Evolutionary conservation across 495 filamentous ascomycete genomes (phyloP), one percentile per base, ranked within the genome.

Genomic region (Friedmanniomyces endolithicus): DNA sequence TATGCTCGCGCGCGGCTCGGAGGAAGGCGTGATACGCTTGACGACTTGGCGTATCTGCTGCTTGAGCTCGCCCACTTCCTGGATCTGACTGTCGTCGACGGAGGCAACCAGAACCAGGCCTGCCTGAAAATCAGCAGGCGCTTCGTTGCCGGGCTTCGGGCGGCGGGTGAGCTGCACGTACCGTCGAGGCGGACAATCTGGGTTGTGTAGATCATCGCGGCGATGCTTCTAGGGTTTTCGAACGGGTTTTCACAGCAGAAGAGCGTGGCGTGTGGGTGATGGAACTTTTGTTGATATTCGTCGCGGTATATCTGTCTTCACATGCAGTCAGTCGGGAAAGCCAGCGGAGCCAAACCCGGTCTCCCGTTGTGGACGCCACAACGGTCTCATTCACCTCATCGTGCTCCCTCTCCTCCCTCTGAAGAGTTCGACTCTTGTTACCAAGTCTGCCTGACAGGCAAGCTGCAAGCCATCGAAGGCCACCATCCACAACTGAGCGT

Each of bases 61-160:
- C 65, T 99, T 97, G 72, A 95, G 84, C 67, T 96, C 88, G 57
- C 79, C 68, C 55, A 96, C 81, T 63, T 90, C 79, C 47, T 79
- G 56, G 53, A 84, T 81, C 74, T 86, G 81, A 65, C 85, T 84
- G 70, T 95, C 88, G 70, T 98, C 92, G 47, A 95, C 87, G 0
- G 94, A 94, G 43, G 92, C 92, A 62, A 88, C 90, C 53, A 98
- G 79, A 77, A 94, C 87, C 53, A 97, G 75, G 75, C 94, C 90
- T 94, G 56, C 33, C 69, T 60, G 24, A 43, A 37, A 16, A 37
- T 46, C 25, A 50, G 47, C 35, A 39, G 20, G 19, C 20, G 49
- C 6, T 6, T 39, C 49, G 33, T 29, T 19, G 49, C 6, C 20
- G 34, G 34, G 33, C 24, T 31, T 11, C 14, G 17, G 50, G 24